Evolutionary conservation across 768 basidiomycete genomes (phyloP), one percentile per base, ranked within the genome.

Genomic region (Hygrophoropsis aurantiaca): DNA sequence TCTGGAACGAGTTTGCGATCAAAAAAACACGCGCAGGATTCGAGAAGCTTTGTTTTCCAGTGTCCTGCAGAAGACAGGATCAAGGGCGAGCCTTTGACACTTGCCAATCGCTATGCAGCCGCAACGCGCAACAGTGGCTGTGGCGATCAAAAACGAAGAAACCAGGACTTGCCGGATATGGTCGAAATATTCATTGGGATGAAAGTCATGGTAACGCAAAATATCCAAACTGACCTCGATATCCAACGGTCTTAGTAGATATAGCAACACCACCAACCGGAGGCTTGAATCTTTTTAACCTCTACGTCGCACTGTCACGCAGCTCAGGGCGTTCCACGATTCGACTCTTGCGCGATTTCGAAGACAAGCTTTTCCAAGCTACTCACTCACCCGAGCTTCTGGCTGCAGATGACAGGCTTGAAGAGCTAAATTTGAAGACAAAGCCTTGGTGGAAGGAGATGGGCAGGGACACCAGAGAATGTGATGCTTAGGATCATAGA

Each of bases 241-340:
- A n/a, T 13, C 47, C 51, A 4, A 46, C 57, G 33, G 64, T 72
- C 1, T 47, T 74, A 13, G 62, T 74, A 4, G 72, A 74, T 49
- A 62, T 74, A 13, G 62, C 55, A 15, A 46, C 47, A 34, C 71
- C 67, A 7, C 71, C 68, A 1, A 42, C 55, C 2, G 66, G 62
- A 11, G 40, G 33, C 0, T 54, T 72, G 23, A 63, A 53, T 1
- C 46, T 63, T 1, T 72, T 73, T 64, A 73, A 70, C 49, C 46
- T 64, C 9, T 72, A 72, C 47, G 69, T 73, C 9, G 69, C 70
- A 24, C 49, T 73, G 13, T 74, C 72, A 8, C 47, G 66, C 11
- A 67, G 68, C 43, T 53, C 47, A 3, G 67, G 67, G 11, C 40
- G 24, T 10, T 41, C 24, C 11, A 41, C 50, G 0, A 66, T 72